Percentiles rank a stretch among this genome's conserved stretches.
phyloP scores from a whole-genome alignment of 129 eudicot species.

The Flaveria trinervia region DNA sequence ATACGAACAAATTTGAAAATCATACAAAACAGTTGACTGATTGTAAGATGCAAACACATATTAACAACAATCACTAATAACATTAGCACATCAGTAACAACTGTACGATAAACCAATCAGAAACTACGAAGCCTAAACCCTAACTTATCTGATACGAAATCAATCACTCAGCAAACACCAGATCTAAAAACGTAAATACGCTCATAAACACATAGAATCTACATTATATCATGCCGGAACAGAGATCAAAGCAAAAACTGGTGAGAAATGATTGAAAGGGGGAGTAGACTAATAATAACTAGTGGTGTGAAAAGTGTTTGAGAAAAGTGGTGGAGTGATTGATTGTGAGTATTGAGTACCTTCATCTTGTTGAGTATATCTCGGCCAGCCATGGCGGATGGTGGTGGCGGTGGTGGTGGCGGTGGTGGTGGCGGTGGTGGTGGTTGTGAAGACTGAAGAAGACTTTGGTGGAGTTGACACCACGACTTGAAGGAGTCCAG shows the following conservation, averaged over 20 bases:
- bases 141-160: neutral
- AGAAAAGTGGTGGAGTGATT: no score
- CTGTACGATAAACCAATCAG: neutral
- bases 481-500: slow-evolving; percentile 25
- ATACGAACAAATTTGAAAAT: neutral
- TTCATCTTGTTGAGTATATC: slow-evolving; percentile 45
- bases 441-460: neutral
- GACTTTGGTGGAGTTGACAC: slow-evolving; percentile 4
- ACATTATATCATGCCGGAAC: neutral
- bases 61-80: neutral
- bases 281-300: no score
- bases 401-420: neutral
- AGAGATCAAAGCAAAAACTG: neutral
- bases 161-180: neutral
- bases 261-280: neutral
- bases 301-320: no score
- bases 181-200: slow-evolving; percentile 1
- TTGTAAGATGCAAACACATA: neutral
- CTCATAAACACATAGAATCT: neutral
- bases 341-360: slow-evolving; percentile 7
- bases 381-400: slow-evolving; percentile 38
- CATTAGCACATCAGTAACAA: neutral
- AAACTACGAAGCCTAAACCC: neutral
- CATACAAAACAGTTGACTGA: neutral
- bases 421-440: neutral